Conservation (phyloP, 495 filamentous ascomycete genomes). For the Xylaria curta region DNA sequence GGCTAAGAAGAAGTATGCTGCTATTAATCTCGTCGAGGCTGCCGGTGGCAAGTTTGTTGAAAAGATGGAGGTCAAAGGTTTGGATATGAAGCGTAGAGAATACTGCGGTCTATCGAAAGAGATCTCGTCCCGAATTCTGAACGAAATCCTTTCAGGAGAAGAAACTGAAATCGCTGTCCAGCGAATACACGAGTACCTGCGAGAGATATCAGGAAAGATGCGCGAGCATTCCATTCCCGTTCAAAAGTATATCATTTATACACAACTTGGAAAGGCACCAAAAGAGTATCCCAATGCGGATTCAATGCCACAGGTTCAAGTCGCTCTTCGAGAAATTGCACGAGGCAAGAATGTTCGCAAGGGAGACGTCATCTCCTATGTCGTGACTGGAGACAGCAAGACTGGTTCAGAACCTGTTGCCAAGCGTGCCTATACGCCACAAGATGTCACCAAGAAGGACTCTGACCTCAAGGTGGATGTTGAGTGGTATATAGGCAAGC, state of each 20-base stretch:
- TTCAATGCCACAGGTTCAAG: constrained; percentile 97
- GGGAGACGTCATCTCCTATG: constrained; percentile 94
- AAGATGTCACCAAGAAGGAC: constrained; percentile 80
- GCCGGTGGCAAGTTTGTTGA: constrained; percentile 88
- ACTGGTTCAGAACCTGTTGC: constrained; percentile 75
- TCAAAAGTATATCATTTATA: constrained; percentile 95
- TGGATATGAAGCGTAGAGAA: constrained; percentile 96
- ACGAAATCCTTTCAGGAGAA: constrained; percentile 92
- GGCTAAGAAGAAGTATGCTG: constrained; percentile 99
- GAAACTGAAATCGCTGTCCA: constrained; percentile 87
- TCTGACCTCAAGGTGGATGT: constrained; percentile 82
- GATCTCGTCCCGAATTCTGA: constrained; percentile 80
- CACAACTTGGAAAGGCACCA: constrained; percentile 92
- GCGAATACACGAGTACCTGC: constrained; percentile 90
- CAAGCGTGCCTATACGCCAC: constrained; percentile 84
- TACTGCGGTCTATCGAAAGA: constrained; percentile 96
- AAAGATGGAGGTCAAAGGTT: constrained; percentile 96
- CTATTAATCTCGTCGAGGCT: constrained; percentile 85
- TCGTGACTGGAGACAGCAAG: constrained; percentile 82
- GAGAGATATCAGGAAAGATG: constrained; percentile 82
- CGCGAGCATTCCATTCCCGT: constrained; percentile 72
- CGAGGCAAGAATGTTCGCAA: constrained; percentile 85
- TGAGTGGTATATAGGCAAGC: constrained; percentile 97
- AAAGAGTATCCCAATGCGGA: constrained; percentile 91
- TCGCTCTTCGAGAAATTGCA: constrained; percentile 85